Base-by-base conservation (phyloP, 108 stramenopile genomes). In the Thalassiosira profunda region DNA sequence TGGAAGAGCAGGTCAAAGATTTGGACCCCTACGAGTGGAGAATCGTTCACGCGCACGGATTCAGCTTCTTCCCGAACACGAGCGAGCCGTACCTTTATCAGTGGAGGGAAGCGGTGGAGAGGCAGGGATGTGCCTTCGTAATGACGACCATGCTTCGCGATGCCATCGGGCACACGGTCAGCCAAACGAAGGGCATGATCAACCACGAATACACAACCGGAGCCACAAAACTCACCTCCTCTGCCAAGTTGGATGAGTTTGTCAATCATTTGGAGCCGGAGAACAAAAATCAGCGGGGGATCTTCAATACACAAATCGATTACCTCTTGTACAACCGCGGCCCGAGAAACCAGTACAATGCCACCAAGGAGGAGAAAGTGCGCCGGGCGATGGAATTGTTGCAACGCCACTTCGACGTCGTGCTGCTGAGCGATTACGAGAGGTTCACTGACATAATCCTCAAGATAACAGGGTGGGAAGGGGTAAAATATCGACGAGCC, bases 1-100 rank as follows among this genome's bases (percentile, higher is more conserved):
- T 77, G 26, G 37, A 56, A 21, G 33, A 36, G 25, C 49, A 58
- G 4, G 64, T 69, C 35, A 37, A 63, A n/a, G 44, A 38, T 25
- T 62, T 77, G 5, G 55, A 51, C 1, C 54, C 57, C 0, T 18
- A 53, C 24, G 63, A 79, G 25, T 79, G 77, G 77, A 70, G 55
- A 45, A 52, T 79, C 23, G 77, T 70, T 15, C 77, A 79, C 57
- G 77, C 70, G n/a, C 77, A 79, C 43, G 77, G 77, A 20, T 58
- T 49, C 24, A 66, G 64, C 34, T 58, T 70, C 24, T 70, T 63
- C 42, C 69, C 68, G 4, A 79, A 79, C 46, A 58, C 58, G 20
- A 68, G 67, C 10, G 77, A 79, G 53, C 23, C 64, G 3, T 55
- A 66, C 26, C 37, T 79, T 17, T 61, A 65, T 31, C 25, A 71